Conservation (phyloP, 306 rosid species). For the Begonia fuchsioides region DNA sequence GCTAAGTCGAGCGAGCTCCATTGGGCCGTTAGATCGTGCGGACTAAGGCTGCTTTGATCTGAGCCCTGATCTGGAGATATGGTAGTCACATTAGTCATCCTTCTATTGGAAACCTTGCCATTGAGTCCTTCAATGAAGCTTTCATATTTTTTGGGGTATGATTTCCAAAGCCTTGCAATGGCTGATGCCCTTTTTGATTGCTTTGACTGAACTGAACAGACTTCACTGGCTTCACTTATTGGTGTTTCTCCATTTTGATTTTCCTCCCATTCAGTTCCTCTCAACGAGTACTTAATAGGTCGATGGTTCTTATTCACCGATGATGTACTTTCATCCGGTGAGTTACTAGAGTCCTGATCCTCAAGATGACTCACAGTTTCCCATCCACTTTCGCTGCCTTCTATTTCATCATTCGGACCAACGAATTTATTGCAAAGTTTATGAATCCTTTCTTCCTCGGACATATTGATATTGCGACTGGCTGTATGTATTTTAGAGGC, state of each 20-base stretch:
- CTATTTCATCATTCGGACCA: conserved; percentile 53
- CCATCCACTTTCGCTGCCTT: conserved; percentile 90
- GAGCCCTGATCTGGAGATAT: conserved; percentile 61
- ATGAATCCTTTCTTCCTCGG: conserved; percentile 28
- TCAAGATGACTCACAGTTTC: conserved; percentile 86
- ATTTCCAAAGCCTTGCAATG: conserved; percentile 77
- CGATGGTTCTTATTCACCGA: conserved; percentile 41
- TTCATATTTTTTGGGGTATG: conserved; percentile 53
- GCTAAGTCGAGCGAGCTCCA: conserved; percentile 72
- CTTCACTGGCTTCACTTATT: conserved; percentile 60
- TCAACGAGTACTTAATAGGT: conserved; percentile 40
- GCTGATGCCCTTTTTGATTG: conserved; percentile 61
- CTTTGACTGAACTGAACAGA: conserved; percentile 48
- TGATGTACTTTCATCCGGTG: conserved; percentile 55
- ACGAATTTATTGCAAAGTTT: conserved; percentile 25
- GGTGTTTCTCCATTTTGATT: conserved; percentile 50
- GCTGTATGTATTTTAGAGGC: conserved; percentile 61
- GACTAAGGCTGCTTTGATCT: conserved; percentile 38
- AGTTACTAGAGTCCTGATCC: conserved; percentile 84
- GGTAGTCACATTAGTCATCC: conserved; percentile 45
- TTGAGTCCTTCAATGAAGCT: conserved; percentile 32
- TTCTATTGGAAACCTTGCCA: conserved; percentile 69
- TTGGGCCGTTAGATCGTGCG: conserved; percentile 49
- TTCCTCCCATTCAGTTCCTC: conserved; percentile 62
- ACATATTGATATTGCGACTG: conserved; percentile 50